Base-by-base conservation (phyloP, 129 eudicot species). In the Kitagawia praeruptora region DNA sequence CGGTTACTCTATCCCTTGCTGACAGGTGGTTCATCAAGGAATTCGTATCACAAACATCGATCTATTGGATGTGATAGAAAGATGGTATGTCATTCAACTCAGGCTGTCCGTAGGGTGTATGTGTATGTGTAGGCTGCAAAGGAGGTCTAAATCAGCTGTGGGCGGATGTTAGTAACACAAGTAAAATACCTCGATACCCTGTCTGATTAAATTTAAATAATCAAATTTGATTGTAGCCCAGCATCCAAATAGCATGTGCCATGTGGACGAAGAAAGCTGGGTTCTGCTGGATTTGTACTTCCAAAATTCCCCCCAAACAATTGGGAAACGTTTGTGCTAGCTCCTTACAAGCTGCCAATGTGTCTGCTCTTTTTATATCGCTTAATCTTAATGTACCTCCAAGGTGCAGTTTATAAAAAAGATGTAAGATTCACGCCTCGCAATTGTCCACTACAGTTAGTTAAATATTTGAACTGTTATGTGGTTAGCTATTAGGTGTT, bases 391-490 rank as follows among this genome's bases (percentile, higher is more conserved):
- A 85, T 86, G 53, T 90, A 88, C 76, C 90, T 95, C 85, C 97
- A 89, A 85, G 98, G 98, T 77, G 98, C 97, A 61, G 92, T 92
- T 73, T 88, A 90, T 74, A 81, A 97, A 81, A 95, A 92, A 88
- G 94, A 89, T 85, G 97, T 90, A 81, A 90, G 97, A 70, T 67
- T 13, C 16, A 1, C 45, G 6, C 45, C 10, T 3, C 13, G 13
- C 11, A 44, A 44, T 44, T 44, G 13, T 11, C 47, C 47, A 44
- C 47, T 8, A 44, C 47, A 44, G 13, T 75, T 75, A 53, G n/a
- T 37, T 7, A 25, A 37, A 8, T 76, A 2, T 53, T 49, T 48
- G 42, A 8, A 47, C 78, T 47, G 66, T 25, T 6, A 5, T 39
- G 75, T 5, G n/a, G 41, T 34, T 34, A 4, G 74, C 38, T 28